phyloP scores from a whole-genome alignment of 2,329 filamentous ascomycete species.

The Tolypocladium capitatum region DNA sequence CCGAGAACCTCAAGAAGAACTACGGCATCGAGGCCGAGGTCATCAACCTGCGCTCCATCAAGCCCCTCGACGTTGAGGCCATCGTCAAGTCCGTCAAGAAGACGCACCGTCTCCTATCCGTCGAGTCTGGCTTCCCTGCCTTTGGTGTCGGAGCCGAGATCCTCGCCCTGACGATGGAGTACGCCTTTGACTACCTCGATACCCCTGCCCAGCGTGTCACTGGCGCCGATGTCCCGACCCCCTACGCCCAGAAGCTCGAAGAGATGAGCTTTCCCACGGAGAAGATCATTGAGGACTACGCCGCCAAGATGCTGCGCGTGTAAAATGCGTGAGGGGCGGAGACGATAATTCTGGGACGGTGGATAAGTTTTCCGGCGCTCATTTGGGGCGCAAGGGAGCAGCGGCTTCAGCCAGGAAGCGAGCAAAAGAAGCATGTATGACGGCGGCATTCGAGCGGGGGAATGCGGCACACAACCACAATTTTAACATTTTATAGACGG shows the following conservation, averaged over 20 bases:
- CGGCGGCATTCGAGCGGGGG: slow-evolving; percentile 8
- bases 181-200: slow-evolving; percentile 94
- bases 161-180: slow-evolving; percentile 90
- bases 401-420: slow-evolving; percentile 1
- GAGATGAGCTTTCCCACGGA: slow-evolving; percentile 92
- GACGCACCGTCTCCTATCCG: slow-evolving; percentile 79
- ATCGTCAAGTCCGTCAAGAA: slow-evolving; percentile 98
- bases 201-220: slow-evolving; percentile 89
- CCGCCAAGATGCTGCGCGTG: slow-evolving; percentile 75
- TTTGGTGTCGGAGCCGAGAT: slow-evolving; percentile 91
- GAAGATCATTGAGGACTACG: slow-evolving; percentile 73
- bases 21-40: slow-evolving; percentile 95
- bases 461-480: slow-evolving; percentile 6
- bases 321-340: slow-evolving; percentile 27
- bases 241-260: slow-evolving; percentile 86
- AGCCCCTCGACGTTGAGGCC: slow-evolving; percentile 88
- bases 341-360: background rate
- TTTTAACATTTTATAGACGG: slow-evolving; percentile 22
- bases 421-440: slow-evolving; percentile 6
- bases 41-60: slow-evolving; percentile 94
- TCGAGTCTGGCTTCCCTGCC: slow-evolving; percentile 92
- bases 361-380: slow-evolving; percentile 1
- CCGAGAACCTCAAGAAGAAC: slow-evolving; percentile 86
- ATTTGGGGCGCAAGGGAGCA: slow-evolving; percentile 1
- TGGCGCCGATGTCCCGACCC: slow-evolving; percentile 92